phyloP scores from a whole-genome alignment of 1,139 yeast genomes.

The Debaryomyces psychrophilus region DNA sequence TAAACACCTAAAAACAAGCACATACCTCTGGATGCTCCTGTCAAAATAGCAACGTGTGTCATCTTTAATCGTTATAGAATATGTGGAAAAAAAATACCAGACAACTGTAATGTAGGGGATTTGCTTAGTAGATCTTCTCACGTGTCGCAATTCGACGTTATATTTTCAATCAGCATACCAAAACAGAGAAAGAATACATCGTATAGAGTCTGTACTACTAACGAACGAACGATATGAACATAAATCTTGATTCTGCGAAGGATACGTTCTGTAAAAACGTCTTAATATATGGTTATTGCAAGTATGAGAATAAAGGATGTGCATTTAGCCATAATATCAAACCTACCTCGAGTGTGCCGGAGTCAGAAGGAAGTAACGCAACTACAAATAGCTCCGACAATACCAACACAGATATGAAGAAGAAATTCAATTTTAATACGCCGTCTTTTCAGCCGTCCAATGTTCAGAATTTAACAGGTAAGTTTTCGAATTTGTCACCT shows the following conservation, averaged over 20 bases:
- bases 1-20: slow-evolving; percentile 6
- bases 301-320: slow-evolving; percentile 87
- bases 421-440: slow-evolving; percentile 62
- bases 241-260: slow-evolving; percentile 59
- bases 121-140: neutral
- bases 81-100: neutral
- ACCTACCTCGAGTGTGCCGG: slow-evolving; percentile 17
- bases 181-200: neutral
- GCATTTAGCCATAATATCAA: slow-evolving; percentile 67
- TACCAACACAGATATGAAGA: slow-evolving; percentile 23
- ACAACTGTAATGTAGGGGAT: neutral
- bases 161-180: slow-evolving; percentile 3
- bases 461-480: slow-evolving; percentile 33
- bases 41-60: slow-evolving; percentile 44
- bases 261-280: slow-evolving; percentile 86
- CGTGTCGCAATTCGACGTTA: slow-evolving; percentile 6
- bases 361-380: slow-evolving; percentile 7
- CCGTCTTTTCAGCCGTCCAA: slow-evolving; percentile 65
- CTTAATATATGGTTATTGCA: slow-evolving; percentile 85
- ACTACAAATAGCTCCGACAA: slow-evolving; percentile 8
- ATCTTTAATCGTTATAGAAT: slow-evolving; percentile 3
- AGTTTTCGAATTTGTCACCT: slow-evolving; percentile 55
- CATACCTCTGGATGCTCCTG: slow-evolving; percentile 69
- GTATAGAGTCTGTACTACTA: neutral
- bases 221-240: slow-evolving; percentile 33